Percentiles rank a stretch among this genome's conserved stretches.
Evolutionary conservation across 192 early-diverging fungal genomes (phyloP).

Genomic region (Podochytrium sp.): DNA sequence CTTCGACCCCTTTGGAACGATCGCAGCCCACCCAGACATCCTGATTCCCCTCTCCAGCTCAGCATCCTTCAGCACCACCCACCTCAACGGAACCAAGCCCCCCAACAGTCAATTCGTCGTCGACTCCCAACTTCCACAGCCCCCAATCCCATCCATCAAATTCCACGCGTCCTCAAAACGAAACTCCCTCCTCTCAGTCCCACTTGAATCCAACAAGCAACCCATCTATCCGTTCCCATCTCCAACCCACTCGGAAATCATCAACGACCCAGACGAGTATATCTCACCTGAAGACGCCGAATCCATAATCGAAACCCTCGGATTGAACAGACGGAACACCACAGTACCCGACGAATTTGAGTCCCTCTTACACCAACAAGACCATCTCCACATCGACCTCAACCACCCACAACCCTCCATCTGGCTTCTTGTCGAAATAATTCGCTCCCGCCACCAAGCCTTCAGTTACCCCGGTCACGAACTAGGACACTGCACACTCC

Average conservation of each 20-base stretch:
- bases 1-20: not conserved
- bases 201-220: not conserved
- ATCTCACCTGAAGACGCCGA: not conserved
- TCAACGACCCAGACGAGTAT: not conserved
- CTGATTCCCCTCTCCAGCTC: not conserved
- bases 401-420: not conserved
- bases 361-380: not conserved
- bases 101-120: not conserved
- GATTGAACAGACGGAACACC: not conserved
- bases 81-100: not conserved
- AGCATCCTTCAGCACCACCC: not conserved
- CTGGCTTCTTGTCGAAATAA: not conserved
- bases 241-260: not conserved
- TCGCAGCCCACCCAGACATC: not conserved
- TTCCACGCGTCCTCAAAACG: not conserved
- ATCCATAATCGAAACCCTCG: not conserved
- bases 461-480: not conserved
- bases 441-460: not conserved
- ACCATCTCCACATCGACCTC: not conserved
- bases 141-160: not conserved
- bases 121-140: not conserved
- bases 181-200: not conserved
- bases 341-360: not conserved
- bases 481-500: not conserved
- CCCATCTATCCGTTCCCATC: not conserved